Percentiles rank a stretch among this genome's conserved stretches.
Conservation (phyloP, 2,329 filamentous ascomycete species). For the Phaeosphaeria sp. region DNA sequence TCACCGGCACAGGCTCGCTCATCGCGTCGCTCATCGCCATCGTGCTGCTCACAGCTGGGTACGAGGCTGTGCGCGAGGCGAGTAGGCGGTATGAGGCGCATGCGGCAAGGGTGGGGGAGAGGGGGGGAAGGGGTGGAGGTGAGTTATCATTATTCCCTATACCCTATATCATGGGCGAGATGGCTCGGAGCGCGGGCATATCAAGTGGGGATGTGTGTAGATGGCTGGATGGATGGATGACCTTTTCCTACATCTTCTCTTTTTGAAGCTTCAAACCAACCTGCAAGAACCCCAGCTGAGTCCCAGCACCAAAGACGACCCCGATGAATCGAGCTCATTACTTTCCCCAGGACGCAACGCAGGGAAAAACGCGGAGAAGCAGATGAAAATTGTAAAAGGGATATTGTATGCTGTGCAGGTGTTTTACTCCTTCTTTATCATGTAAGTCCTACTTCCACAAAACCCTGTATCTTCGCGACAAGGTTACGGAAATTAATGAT, state of each 20-base stretch:
- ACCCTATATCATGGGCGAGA: not conserved
- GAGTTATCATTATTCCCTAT: conserved; percentile 24
- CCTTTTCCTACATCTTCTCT: too few relatives aligned
- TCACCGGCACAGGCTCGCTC: conserved; percentile 76
- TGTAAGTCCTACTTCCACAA: conserved; percentile 69
- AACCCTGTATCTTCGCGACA: not conserved
- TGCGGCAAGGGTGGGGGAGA: conserved; percentile 25
- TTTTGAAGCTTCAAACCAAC: too few relatives aligned
- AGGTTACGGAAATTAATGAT: conserved; percentile 14
- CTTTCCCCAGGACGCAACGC: conserved; percentile 72
- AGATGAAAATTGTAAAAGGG: conserved; percentile 80
- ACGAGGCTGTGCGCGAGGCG: conserved; percentile 83
- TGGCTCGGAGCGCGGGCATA: too few relatives aligned
- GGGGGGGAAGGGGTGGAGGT: conserved; percentile 41
- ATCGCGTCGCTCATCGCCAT: conserved; percentile 83
- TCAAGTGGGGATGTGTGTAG: too few relatives aligned
- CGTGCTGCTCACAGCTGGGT: conserved; percentile 84
- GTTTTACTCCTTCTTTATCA: conserved; percentile 99
- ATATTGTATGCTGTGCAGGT: conserved; percentile 89
- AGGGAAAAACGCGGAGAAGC: conserved; percentile 67
- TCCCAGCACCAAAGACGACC: conserved; percentile 31
- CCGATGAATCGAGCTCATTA: conserved; percentile 69
- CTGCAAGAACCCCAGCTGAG: conserved; percentile 34
- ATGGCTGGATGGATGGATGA: not conserved
- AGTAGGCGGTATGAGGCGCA: conserved; percentile 76